Evolutionary conservation across 2,329 filamentous ascomycete species (phyloP).

Genomic region (Phoma sp.): DNA sequence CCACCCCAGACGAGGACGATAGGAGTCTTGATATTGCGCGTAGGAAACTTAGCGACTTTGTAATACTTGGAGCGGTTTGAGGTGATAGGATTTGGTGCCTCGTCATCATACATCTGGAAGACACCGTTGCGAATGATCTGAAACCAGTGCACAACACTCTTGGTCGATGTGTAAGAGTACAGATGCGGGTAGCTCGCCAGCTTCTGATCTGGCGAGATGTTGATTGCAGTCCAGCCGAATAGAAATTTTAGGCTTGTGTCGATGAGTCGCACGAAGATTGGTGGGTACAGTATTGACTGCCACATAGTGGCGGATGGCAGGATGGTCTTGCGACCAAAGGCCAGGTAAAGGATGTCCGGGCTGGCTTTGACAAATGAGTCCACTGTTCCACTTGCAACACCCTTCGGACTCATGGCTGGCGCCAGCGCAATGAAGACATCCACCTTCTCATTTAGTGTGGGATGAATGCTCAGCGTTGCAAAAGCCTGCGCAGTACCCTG

Average conservation of each 20-base stretch:
- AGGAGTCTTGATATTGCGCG: constrained; percentile 94
- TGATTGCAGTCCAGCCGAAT: constrained; percentile 86
- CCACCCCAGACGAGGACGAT: constrained; percentile 94
- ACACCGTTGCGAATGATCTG: constrained; percentile 96
- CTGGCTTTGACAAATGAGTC: constrained; percentile 93
- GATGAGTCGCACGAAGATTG: constrained; percentile 87
- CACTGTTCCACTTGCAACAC: constrained; percentile 86
- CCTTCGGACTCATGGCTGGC: constrained; percentile 94
- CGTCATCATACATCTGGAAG: constrained; percentile 99
- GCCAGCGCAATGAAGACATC: constrained; percentile 96
- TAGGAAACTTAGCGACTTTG: constrained; percentile 95
- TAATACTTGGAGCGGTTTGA: constrained; percentile 81
- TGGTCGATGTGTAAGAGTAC: constrained; percentile 96
- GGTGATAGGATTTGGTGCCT: constrained; percentile 77
- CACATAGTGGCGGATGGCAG: constrained; percentile 94
- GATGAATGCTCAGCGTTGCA: constrained; percentile 89
- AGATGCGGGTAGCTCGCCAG: constrained; percentile 94
- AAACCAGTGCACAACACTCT: constrained; percentile 98
- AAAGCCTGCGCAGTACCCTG: constrained; percentile 98
- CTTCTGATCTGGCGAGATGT: constrained; percentile 87
- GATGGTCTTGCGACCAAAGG: constrained; percentile 90
- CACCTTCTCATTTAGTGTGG: constrained; percentile 87
- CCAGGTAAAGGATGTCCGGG: constrained; percentile 87
- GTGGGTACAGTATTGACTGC: constrained; percentile 94
- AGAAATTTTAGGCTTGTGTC: constrained; percentile 81